Evolutionary conservation across 2,329 filamentous ascomycete genomes (phyloP).

Genomic region (Fusarium illudens): DNA sequence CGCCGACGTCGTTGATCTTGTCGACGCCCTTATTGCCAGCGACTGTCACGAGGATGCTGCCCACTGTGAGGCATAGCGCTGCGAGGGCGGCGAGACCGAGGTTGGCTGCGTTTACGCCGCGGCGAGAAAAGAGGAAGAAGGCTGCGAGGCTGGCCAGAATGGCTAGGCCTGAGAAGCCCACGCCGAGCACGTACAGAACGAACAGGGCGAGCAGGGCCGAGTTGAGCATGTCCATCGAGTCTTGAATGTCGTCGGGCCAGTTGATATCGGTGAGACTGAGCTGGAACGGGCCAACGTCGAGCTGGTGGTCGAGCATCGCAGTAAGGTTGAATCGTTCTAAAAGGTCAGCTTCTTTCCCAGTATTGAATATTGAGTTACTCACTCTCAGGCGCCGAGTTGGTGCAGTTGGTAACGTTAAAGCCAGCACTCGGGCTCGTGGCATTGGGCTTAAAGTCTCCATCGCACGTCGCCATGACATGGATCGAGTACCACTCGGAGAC

Average conservation of each 20-base stretch:
- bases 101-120: constrained; percentile 48
- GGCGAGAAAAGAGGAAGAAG: constrained; percentile 45
- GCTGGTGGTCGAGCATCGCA: constrained; percentile 55
- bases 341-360: neutral
- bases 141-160: constrained; percentile 52
- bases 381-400: constrained; percentile 51
- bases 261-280: constrained; percentile 57
- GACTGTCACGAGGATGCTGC: constrained; percentile 55
- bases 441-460: constrained; percentile 57
- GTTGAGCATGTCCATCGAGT: constrained; percentile 60
- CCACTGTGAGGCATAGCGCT: constrained; percentile 50
- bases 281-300: constrained; percentile 55
- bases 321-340: constrained; percentile 57
- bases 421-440: constrained; percentile 48
- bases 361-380: constrained; percentile 23
- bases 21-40: constrained; percentile 51
- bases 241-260: constrained; percentile 55
- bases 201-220: constrained; percentile 57
- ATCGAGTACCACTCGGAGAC: constrained; percentile 62
- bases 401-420: constrained; percentile 58
- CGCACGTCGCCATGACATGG: constrained; percentile 58
- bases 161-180: constrained; percentile 53
- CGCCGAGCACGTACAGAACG: constrained; percentile 57
- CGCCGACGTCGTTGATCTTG: constrained; percentile 54
- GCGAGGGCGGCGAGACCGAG: constrained; percentile 49